Evolutionary conservation across 2,329 filamentous ascomycete genomes (phyloP), one percentile per base, ranked within the genome.

Genomic region (Talaromyces sp.): DNA sequence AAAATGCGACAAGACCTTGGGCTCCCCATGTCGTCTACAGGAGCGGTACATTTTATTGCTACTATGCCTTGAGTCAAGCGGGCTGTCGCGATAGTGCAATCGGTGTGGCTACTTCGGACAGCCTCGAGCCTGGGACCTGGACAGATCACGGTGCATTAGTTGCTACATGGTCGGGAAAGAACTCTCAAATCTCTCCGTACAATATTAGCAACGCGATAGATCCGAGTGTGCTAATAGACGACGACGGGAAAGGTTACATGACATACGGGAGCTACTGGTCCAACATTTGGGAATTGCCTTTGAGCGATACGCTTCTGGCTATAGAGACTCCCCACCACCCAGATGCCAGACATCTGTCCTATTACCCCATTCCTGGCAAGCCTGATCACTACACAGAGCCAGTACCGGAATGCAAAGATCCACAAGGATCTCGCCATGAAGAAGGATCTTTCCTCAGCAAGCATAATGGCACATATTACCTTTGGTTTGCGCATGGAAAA

Each of bases 251-350:
- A 4, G 82, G 80, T 65, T 80, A 80, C 62, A 72, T 87, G 67
- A 84, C 79, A 58, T 91, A 89, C 63, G 89, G 88, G 52, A 88
- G 84, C 51, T 91, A 89, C 79, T 91, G 87, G 87, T 75, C 76
- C 5, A 83, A 87, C 65, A 81, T 90, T 65, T 89, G 85, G 78
- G 83, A 87, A 69, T 82, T 86, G 1, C 73, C 78, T 40, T 79
- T 89, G 63, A 64, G 60, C 6, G 44, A 66, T 4, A 67, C 71
- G 36, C 59, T 73, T 14, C 50, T 74, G 16, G 69, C 69, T 1
- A 61, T 57, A 8, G 68, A 64, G 12, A 68, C 62, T 1, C 65
- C 66, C 2, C 34, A 59, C 0, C 18, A 65, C 5, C 66, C 69
- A 4, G 66, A 72, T 51, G 68, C 68, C 2, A 64, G 63, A 4